A percentile compares a stretch with the other conserved stretches of the same genome.
phyloP scores from a whole-genome alignment of 148 eudicot genomes.

The Talinum fruticosum region DNA sequence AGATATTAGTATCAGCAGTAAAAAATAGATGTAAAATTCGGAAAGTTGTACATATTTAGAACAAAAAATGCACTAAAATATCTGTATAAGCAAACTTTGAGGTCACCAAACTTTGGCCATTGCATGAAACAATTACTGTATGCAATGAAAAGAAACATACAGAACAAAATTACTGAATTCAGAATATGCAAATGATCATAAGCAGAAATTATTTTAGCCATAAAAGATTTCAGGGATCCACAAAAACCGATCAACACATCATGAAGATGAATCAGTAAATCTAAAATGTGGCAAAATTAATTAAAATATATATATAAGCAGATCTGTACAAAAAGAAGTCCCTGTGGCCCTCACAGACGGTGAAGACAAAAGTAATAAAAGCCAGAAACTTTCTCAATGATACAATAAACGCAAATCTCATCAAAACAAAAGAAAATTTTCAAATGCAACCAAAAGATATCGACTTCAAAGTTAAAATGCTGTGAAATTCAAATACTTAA shows the following conservation, averaged over 20 bases:
- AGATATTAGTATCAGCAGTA: not conserved
- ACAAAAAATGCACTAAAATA: no score
- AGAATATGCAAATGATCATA: not conserved
- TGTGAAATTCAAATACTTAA: no score
- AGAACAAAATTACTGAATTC: not conserved
- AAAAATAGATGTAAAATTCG: not conserved
- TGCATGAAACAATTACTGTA: slow-evolving; percentile 1
- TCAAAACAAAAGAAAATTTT: not conserved
- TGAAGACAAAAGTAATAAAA: not conserved
- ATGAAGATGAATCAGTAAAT: not conserved
- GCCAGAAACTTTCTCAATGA: not conserved
- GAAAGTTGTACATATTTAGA: no score
- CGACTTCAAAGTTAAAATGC: not conserved
- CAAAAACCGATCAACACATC: not conserved
- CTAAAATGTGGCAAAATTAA: not conserved
- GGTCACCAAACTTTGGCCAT: not conserved
- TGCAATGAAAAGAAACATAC: not conserved
- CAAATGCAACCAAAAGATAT: not conserved
- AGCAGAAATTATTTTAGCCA: not conserved
- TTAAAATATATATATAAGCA: not conserved
- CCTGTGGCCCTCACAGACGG: not conserved
- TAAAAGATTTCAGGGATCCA: not conserved
- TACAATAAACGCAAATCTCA: not conserved
- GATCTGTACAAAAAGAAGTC: not conserved
- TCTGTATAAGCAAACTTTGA: no score